phyloP scores from a whole-genome alignment of 1,139 yeast genomes.

The Suhomyces guaymorum region DNA sequence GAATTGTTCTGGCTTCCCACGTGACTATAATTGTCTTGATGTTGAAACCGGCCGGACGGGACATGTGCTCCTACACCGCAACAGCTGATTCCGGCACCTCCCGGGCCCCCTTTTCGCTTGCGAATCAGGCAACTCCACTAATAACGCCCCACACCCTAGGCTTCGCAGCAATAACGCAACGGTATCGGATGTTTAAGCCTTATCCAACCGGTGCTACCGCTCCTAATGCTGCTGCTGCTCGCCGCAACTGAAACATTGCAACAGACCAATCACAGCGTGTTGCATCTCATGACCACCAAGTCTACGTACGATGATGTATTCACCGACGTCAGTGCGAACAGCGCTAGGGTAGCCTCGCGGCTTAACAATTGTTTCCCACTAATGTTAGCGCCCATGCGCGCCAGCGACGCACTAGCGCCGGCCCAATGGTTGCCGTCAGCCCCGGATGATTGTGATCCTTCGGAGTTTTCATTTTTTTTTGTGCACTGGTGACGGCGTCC shows the following conservation, averaged over 20 bases:
- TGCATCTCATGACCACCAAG: too few relatives aligned
- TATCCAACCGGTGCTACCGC: too few relatives aligned
- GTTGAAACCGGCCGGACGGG: too few relatives aligned
- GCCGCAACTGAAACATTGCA: too few relatives aligned
- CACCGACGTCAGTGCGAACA: neutral
- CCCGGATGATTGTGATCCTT: slow-evolving; percentile 28
- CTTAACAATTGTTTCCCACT: too few relatives aligned
- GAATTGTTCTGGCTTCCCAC: neutral
- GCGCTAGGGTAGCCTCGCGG: too few relatives aligned
- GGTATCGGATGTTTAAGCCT: too few relatives aligned
- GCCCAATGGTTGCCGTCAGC: slow-evolving; percentile 12
- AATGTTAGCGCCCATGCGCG: neutral
- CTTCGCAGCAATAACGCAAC: too few relatives aligned
- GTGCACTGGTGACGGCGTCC: slow-evolving; percentile 1
- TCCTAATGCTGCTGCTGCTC: too few relatives aligned
- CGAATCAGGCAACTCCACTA: neutral
- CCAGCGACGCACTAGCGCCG: slow-evolving; percentile 3
- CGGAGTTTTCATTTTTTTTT: slow-evolving; percentile 12
- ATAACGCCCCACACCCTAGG: neutral
- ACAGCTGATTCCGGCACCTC: neutral
- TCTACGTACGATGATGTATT: neutral
- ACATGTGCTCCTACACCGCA: too few relatives aligned
- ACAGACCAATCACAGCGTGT: too few relatives aligned
- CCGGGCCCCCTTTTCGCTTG: neutral
- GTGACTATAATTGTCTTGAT: too few relatives aligned